Evolutionary conservation across 257 asterid genomes (phyloP), one percentile per base, ranked within the genome.

Genomic region (Asclepias syriaca): DNA sequence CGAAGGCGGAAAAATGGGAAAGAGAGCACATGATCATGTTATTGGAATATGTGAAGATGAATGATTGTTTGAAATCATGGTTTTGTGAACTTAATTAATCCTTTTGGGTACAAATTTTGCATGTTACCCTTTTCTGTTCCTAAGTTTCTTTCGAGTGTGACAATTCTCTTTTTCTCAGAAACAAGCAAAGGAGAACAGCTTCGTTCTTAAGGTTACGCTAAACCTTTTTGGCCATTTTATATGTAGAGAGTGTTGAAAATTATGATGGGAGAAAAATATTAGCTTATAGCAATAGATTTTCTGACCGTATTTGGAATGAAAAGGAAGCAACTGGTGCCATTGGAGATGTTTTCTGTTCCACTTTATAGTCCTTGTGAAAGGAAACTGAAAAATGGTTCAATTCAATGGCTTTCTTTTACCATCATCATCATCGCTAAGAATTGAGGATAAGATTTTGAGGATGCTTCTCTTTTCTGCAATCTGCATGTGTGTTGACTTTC

Each of bases 141-240:
- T 73, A 34, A 27, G 69, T 76, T 74, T 74, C 72, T 76, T 70
- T 59, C 57, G 53, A 61, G 74, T 68, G 82, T 34, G 21, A 8
- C 18, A 37, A 57, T 27, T 55, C 66, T 59, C 59, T 83, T 51
- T 85, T 84, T 74, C 83, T 71, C 80, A 76, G 56, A 56, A 66
- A 13, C 80, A 87, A 87, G 93, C 90, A 89, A 89, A 80, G 86
- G 86, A 75, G 53, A 69, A 67, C 75, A 75, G 15, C 84, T 84
- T 82, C 71, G 51, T 6, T 73, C 86, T 79, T 75, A 85, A 85
- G 83, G 70, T 81, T 73, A 89, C 87, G 85, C 83, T 72, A 75
- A 53, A 74, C 43, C 74, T 56, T 48, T 75, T 83, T 21, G 88
- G 75, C 80, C 85, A 79, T 74, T 46, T 21, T 74, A 51, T 53